Conservation (phyloP, 805 yeast species). For the Starmerella bombicola region DNA sequence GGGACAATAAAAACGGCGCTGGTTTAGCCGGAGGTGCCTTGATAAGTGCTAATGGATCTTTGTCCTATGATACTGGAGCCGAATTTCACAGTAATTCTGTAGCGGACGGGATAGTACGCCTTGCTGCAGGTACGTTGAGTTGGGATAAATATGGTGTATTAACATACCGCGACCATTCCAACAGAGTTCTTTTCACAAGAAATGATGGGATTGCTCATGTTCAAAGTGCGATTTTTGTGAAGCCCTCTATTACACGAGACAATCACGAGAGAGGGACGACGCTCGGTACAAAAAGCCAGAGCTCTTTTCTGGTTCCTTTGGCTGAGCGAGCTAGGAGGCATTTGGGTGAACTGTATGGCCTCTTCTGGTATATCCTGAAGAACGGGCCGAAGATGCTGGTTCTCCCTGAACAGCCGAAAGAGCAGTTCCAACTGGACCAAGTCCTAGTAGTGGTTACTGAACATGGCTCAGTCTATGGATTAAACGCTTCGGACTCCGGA, state of each 20-base stretch:
- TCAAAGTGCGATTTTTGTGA: conserved; percentile 22
- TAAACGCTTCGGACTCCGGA: conserved; percentile 24
- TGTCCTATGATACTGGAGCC: background rate
- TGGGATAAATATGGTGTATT: conserved; percentile 14
- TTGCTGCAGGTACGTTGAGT: conserved; percentile 5
- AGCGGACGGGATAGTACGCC: background rate
- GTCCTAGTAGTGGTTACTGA: conserved; percentile 25
- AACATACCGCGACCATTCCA: background rate
- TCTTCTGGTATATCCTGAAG: background rate
- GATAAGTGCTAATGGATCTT: background rate
- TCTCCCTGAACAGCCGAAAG: conserved; percentile 8
- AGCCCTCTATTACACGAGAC: background rate
- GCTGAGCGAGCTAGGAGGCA: conserved; percentile 2
- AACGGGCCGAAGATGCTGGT: conserved; percentile 7
- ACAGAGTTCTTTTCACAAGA: conserved; percentile 21
- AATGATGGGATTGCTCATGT: conserved; percentile 26
- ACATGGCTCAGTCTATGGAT: conserved; percentile 25
- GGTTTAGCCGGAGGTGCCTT: background rate
- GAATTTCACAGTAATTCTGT: background rate
- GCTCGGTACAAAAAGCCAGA: background rate
- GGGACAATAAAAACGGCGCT: background rate
- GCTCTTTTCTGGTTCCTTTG: background rate
- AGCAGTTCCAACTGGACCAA: conserved; percentile 29
- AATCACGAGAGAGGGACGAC: background rate
- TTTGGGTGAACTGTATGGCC: conserved; percentile 2